Percentiles rank a stretch among this genome's conserved stretches.
These are phyloP conservation scores for Zychaea mexicana DNA, from an alignment of 371 early-diverging fungal species.

Conservation along the genomic window DNA sequence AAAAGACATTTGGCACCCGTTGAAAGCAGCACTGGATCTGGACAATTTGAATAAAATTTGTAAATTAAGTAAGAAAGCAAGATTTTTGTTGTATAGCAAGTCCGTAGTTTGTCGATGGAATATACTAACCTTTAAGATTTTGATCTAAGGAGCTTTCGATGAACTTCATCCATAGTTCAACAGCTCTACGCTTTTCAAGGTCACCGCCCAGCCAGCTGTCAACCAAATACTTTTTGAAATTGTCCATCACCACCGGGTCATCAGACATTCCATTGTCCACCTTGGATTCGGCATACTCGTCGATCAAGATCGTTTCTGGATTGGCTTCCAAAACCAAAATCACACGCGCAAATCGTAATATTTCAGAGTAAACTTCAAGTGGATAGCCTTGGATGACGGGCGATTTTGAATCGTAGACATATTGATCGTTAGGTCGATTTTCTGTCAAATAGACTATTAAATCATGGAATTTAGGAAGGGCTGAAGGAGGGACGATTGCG, in stretches of 20 bases:
- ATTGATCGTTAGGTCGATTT: constrained; percentile 38
- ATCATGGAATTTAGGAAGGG: constrained; percentile 52
- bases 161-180: constrained; percentile 55
- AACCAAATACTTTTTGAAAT: constrained; percentile 37
- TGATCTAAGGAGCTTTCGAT: constrained; percentile 56
- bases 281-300: constrained; percentile 55
- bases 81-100: not conserved
- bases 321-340: constrained; percentile 60
- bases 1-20: constrained; percentile 70
- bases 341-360: constrained; percentile 56
- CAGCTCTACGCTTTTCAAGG: constrained; percentile 38
- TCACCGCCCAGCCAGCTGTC: constrained; percentile 43
- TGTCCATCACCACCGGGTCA: constrained; percentile 43
- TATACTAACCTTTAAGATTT: constrained; percentile 35
- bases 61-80: not conserved
- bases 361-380: constrained; percentile 60
- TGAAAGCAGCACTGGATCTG: constrained; percentile 62
- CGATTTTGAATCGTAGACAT: constrained; percentile 34
- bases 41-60: not conserved
- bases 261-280: constrained; percentile 57
- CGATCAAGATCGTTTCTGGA: constrained; percentile 48
- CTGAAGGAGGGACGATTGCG: constrained; percentile 34
- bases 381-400: constrained; percentile 52
- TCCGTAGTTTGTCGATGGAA: not conserved
- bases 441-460: constrained; percentile 43